A percentile compares a stretch with the other conserved stretches of the same genome.
Conservation (phyloP, 352 stramenopile genomes). For the Globisporangium lucens region DNA sequence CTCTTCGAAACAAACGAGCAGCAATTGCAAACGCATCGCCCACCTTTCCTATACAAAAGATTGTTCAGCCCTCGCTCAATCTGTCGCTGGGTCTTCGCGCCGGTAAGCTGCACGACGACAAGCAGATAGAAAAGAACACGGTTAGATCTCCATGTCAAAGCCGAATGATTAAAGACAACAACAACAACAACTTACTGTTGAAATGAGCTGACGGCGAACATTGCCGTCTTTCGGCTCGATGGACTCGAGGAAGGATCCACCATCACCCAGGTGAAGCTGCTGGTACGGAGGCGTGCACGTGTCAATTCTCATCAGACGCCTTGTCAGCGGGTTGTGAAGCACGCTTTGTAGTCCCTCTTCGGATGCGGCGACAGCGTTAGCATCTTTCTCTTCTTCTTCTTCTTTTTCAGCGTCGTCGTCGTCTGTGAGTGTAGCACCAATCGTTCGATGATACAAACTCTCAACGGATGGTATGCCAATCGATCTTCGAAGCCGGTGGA, state of each 20-base stretch:
- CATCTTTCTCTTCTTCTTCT: neutral
- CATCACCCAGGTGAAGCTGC: slow-evolving; percentile 31
- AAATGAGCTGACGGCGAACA: neutral
- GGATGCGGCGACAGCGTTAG: slow-evolving; percentile 15
- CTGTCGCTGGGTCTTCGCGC: slow-evolving; percentile 7
- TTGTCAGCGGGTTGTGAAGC: slow-evolving; percentile 26
- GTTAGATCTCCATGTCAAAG: too few species aligned
- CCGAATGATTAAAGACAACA: neutral
- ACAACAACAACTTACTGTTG: neutral
- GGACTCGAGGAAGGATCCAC: slow-evolving; percentile 41
- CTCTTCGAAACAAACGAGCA: neutral
- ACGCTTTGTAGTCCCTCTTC: slow-evolving; percentile 24
- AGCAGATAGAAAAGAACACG: neutral
- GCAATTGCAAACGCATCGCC: neutral
- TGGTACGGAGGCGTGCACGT: slow-evolving; percentile 36
- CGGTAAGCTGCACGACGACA: neutral
- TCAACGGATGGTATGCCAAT: slow-evolving; percentile 38
- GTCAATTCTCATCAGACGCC: slow-evolving; percentile 20
- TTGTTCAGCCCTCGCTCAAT: slow-evolving; percentile 50
- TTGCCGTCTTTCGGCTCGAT: slow-evolving; percentile 30
- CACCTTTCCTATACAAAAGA: slow-evolving; percentile 36
- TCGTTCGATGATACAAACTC: slow-evolving; percentile 41
- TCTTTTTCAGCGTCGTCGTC: slow-evolving; percentile 26
- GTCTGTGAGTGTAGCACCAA: slow-evolving; percentile 12
- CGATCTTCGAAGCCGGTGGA: slow-evolving; percentile 31